Conservation (phyloP, 345 rosid species). For the Durio zibethinus region DNA sequence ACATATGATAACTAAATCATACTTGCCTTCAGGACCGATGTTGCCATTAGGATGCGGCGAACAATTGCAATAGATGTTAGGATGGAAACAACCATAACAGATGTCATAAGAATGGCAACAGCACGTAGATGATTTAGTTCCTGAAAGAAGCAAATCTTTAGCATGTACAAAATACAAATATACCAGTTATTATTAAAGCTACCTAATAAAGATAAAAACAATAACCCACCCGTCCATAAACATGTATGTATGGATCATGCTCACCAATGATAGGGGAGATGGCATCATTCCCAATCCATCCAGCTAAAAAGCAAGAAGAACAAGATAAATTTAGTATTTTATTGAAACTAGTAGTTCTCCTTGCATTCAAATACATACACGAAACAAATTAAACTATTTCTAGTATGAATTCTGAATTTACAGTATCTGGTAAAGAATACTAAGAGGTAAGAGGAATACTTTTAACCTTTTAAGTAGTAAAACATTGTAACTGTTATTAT, state of each 20-base stretch:
- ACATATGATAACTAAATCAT: not conserved
- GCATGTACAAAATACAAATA: not conserved
- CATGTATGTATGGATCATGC: conserved; percentile 78
- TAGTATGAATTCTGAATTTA: not conserved
- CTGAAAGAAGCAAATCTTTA: conserved; percentile 40
- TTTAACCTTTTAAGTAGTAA: conserved; percentile 79
- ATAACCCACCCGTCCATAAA: conserved; percentile 73
- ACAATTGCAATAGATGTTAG: conserved; percentile 90
- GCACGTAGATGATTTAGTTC: conserved; percentile 78
- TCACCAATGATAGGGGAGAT: conserved; percentile 83
- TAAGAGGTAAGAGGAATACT: not conserved
- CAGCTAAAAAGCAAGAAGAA: conserved; percentile 50
- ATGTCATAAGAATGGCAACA: conserved; percentile 76
- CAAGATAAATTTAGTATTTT: conserved; percentile 17
- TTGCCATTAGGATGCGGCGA: conserved; percentile 91
- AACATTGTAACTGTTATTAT: conserved; percentile 77
- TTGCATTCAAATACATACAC: conserved; percentile 1
- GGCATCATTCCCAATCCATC: conserved; percentile 94
- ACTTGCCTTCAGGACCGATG: conserved; percentile 93
- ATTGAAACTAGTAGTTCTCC: not conserved
- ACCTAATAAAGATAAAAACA: not conserved
- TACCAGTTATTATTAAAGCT: not conserved
- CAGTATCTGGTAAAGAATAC: not conserved
- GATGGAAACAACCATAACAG: conserved; percentile 61
- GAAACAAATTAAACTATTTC: not conserved